Percentiles rank a stretch among this genome's conserved stretches.
Evolutionary conservation across 2,329 filamentous ascomycete species (phyloP).

Genomic region (Aspergillus ruber): DNA sequence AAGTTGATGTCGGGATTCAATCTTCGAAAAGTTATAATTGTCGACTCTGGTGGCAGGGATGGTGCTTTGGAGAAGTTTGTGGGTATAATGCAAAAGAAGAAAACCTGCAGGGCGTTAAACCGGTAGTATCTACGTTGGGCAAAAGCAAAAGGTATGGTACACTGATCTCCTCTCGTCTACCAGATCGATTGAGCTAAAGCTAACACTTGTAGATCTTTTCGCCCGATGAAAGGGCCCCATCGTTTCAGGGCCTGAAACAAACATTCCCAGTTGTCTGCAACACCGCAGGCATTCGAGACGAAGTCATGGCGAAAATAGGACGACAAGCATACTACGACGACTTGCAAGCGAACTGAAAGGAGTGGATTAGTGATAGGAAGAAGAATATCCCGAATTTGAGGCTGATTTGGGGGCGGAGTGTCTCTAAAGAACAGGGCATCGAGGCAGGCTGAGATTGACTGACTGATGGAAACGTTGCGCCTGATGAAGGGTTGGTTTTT

Average conservation of each 20-base stretch:
- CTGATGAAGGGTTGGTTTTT: constrained; percentile 14
- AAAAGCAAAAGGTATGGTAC: constrained; percentile 10
- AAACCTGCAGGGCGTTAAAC: constrained; percentile 1
- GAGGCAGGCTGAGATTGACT: constrained; percentile 11
- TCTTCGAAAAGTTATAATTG: constrained; percentile 9
- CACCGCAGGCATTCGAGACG: constrained; percentile 9
- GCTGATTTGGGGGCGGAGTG: constrained; percentile 8
- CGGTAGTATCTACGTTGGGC: constrained; percentile 9
- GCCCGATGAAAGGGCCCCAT: constrained; percentile 1
- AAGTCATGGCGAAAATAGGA: not conserved
- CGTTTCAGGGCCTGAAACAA: not conserved
- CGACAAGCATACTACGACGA: constrained; percentile 2
- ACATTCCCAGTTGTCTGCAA: constrained; percentile 8
- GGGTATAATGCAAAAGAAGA: not conserved
- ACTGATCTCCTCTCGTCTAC: not conserved
- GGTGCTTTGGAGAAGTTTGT: constrained; percentile 3
- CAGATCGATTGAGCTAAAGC: not conserved
- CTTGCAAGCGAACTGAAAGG: constrained; percentile 2
- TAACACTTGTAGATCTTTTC: constrained; percentile 1
- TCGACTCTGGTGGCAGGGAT: constrained; percentile 12
- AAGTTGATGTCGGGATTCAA: constrained; percentile 6
- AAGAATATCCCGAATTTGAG: constrained; percentile 6
- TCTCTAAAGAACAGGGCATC: constrained; percentile 9
- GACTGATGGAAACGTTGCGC: constrained; percentile 3
- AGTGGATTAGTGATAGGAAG: constrained; percentile 7